Conservation (phyloP, 441 rosid genomes). For the Omphalea diandra region DNA sequence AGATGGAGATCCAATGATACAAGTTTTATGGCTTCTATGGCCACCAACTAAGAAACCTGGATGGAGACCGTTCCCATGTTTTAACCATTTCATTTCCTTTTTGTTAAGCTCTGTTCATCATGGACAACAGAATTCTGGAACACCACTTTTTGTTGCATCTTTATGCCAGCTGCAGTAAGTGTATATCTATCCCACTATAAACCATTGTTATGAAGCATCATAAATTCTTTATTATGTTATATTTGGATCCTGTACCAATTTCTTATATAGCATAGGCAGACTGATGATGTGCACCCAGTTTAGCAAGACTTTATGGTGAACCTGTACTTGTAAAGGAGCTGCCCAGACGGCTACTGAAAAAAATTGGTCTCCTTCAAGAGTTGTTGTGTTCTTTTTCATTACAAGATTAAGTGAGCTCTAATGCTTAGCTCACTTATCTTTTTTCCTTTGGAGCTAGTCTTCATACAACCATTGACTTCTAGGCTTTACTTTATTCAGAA, state of each 20-base stretch:
- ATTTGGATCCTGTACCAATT: neutral
- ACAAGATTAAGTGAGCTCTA: neutral
- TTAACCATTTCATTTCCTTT: neutral
- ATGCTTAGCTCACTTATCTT: neutral
- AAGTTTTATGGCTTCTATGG: neutral
- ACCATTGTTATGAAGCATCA: neutral
- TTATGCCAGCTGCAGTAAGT: neutral
- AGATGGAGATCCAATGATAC: neutral
- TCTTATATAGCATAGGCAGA: neutral
- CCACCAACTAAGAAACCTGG: too few relatives aligned
- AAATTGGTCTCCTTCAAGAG: neutral
- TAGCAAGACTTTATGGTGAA: neutral
- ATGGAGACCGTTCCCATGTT: neutral
- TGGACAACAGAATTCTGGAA: neutral
- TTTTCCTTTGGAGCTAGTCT: neutral
- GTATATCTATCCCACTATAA: neutral
- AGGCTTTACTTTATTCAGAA: neutral
- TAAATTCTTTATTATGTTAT: neutral
- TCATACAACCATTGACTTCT: neutral
- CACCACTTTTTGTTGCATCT: neutral
- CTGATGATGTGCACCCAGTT: neutral
- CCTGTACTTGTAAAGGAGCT: neutral
- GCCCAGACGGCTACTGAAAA: neutral
- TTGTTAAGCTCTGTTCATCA: neutral
- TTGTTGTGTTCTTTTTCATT: neutral